Conservation (phyloP, 2,329 filamentous ascomycete species). For the Hirsutella minnesotensis region DNA sequence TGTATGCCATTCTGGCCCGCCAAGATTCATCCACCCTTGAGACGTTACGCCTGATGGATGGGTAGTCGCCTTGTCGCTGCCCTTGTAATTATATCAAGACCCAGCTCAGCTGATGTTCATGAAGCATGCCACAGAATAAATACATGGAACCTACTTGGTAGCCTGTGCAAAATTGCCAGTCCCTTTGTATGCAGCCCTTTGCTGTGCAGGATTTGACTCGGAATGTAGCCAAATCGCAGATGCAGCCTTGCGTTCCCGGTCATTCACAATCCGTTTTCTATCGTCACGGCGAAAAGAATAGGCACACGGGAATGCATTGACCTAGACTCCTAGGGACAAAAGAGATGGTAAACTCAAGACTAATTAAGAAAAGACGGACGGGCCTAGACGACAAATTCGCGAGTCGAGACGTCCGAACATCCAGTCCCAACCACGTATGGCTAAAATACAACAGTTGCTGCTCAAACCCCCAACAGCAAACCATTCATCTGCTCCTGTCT, state of each 20-base stretch:
- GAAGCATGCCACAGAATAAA: too few relatives aligned
- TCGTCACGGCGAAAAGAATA: too few relatives aligned
- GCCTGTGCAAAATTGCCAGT: background rate
- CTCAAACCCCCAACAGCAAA: constrained; percentile 15
- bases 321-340: constrained; percentile 6
- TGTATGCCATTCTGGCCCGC: background rate
- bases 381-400: constrained; percentile 16
- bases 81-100: background rate
- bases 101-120: background rate
- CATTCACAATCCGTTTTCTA: too few relatives aligned
- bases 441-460: constrained; percentile 28
- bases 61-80: background rate
- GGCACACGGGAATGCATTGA: background rate
- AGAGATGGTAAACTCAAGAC: constrained; percentile 23
- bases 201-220: too few relatives aligned
- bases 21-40: background rate
- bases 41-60: too few relatives aligned
- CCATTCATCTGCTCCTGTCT: constrained; percentile 20
- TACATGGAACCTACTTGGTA: background rate
- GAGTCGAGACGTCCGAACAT: constrained; percentile 20
- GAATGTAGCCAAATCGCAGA: too few relatives aligned
- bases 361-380: constrained; percentile 25
- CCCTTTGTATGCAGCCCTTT: too few relatives aligned
- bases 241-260: too few relatives aligned
- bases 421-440: constrained; percentile 19